These are phyloP conservation scores for Corylus americana DNA, from an alignment of 306 rosid species.

Conservation along the genomic window DNA sequence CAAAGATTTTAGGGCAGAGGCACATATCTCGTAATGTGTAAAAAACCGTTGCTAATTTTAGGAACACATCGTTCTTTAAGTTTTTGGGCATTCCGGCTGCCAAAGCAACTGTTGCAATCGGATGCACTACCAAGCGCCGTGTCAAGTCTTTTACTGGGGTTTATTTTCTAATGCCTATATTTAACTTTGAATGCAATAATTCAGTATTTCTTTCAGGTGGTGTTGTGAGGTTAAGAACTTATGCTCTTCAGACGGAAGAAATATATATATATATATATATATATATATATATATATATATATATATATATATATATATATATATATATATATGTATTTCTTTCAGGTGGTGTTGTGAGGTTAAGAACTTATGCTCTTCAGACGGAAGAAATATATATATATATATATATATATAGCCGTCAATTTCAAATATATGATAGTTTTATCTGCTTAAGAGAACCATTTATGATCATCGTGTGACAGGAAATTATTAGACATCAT, in stretches of 20 bases:
- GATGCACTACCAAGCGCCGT: not conserved
- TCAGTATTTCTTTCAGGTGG: not conserved
- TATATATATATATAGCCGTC: not conserved
- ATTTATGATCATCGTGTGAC: conserved; percentile 35
- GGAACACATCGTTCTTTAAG: not conserved
- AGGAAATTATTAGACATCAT: conserved; percentile 96
- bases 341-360: not conserved
- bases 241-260: conserved; percentile 1
- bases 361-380: not conserved
- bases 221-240: not conserved
- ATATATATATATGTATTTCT: not conserved
- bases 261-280: conserved; percentile 1
- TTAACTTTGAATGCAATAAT: not conserved
- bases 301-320: not conserved
- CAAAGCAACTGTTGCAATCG: not conserved
- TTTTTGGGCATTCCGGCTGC: not conserved
- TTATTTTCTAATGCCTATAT: not conserved
- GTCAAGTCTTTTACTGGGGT: not conserved
- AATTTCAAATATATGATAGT: conserved; percentile 18
- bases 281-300: not conserved
- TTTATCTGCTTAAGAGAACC: conserved; percentile 9
- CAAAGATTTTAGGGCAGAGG: not conserved
- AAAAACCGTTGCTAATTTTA: not conserved
- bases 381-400: not conserved
- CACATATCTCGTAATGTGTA: not conserved